These are phyloP conservation scores for Vitis hybrid DNA, from an alignment of 177 flowering plant genomes.

Conservation along the genomic window DNA sequence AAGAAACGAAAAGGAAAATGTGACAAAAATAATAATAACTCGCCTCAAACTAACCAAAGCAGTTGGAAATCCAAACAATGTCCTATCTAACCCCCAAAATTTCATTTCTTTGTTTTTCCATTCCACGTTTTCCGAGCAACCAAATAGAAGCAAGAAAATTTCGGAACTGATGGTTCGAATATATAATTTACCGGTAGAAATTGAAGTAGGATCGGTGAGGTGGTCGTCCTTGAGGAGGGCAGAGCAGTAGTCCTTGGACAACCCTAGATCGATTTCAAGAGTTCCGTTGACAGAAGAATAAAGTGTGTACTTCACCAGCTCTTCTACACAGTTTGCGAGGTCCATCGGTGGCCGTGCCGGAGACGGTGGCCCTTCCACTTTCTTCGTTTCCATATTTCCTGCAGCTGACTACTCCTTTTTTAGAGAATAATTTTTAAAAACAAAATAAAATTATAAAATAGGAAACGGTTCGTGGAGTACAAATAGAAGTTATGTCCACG, in stretches of 20 bases:
- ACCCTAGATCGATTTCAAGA: constrained; percentile 39
- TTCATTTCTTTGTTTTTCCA: neutral
- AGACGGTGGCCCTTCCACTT: neutral
- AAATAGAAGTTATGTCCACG: too few relatives aligned
- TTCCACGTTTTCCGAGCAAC: neutral
- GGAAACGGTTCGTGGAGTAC: too few relatives aligned
- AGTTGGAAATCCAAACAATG: neutral
- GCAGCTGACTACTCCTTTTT: neutral
- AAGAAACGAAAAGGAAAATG: neutral
- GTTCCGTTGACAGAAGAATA: constrained; percentile 32
- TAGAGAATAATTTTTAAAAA: too few relatives aligned
- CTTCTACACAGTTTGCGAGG: constrained; percentile 40
- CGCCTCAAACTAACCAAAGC: neutral
- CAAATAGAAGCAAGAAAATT: neutral
- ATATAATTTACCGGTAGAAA: neutral
- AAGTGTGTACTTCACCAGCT: constrained; percentile 47
- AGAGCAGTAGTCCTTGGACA: constrained; percentile 50
- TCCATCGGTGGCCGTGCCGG: neutral
- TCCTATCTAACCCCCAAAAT: neutral
- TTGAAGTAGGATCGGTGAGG: neutral
- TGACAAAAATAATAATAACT: neutral
- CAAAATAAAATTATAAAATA: too few relatives aligned
- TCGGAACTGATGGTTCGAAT: neutral
- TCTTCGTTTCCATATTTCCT: neutral
- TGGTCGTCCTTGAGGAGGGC: constrained; percentile 43